These are phyloP conservation scores for Russula brevipes DNA, from an alignment of 768 basidiomycete genomes.

Conservation along the genomic window DNA sequence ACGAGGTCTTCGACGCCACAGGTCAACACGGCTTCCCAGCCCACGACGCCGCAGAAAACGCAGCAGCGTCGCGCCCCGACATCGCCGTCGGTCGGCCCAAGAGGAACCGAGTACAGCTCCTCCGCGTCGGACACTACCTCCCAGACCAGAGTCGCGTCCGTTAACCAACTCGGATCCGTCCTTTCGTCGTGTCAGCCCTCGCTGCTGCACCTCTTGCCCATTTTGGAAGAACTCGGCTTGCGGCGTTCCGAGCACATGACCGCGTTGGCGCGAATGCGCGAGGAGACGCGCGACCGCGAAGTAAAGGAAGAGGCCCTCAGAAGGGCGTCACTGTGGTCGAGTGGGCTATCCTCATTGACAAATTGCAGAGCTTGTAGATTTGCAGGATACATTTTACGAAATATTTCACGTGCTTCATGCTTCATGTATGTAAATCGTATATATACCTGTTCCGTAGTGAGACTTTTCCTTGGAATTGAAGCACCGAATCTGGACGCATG, in stretches of 20 bases:
- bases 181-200: constrained; percentile 62
- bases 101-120: constrained; percentile 17
- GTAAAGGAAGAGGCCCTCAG: constrained; percentile 65
- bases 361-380: constrained; percentile 40
- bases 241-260: constrained; percentile 53
- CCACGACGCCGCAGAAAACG: constrained; percentile 16
- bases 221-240: constrained; percentile 56
- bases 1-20: constrained; percentile 17
- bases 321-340: constrained; percentile 68
- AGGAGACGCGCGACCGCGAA: constrained; percentile 63
- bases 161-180: constrained; percentile 45
- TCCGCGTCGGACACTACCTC: constrained; percentile 18
- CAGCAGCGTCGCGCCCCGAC: constrained; percentile 13
- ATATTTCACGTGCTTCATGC: not conserved
- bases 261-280: constrained; percentile 55
- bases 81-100: constrained; percentile 14
- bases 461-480: not conserved
- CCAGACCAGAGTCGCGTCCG: constrained; percentile 35
- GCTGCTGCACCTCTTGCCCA: constrained; percentile 54
- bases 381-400: not conserved
- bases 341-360: constrained; percentile 74
- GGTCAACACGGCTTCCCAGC: constrained; percentile 8
- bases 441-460: not conserved
- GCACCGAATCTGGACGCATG: not conserved
- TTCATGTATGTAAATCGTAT: not conserved